Conservation (phyloP, 1,284 basidiomycete species). For the Fomitopsis palustris region DNA sequence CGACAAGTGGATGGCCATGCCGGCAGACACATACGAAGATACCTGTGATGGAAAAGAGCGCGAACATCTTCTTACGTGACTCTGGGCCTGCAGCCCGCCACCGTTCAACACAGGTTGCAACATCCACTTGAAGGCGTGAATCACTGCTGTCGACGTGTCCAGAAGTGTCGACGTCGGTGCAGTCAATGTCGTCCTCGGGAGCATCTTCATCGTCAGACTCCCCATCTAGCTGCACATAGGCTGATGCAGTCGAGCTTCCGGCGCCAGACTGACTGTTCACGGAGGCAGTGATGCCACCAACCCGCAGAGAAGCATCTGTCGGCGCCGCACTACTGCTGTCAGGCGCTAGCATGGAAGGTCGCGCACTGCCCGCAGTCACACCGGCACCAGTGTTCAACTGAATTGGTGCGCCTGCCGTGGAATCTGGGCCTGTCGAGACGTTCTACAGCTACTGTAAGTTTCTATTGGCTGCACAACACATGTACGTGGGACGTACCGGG, state of each 20-base stretch:
- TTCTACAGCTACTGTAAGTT: neutral
- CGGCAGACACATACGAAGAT: conserved; percentile 22
- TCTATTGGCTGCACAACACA: too few relatives aligned
- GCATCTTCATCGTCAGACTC: too few relatives aligned
- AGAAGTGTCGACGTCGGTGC: neutral
- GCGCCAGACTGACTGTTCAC: too few relatives aligned
- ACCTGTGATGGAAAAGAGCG: conserved; percentile 29
- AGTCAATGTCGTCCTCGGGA: neutral
- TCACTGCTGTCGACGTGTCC: neutral
- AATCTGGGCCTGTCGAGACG: neutral
- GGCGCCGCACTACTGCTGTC: too few relatives aligned
- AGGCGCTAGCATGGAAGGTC: too few relatives aligned
- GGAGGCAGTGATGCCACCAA: too few relatives aligned
- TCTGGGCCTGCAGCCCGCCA: conserved; percentile 21
- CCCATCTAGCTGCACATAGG: too few relatives aligned
- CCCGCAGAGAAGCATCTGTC: too few relatives aligned
- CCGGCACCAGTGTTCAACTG: too few relatives aligned
- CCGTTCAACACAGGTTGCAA: conserved; percentile 11
- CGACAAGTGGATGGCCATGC: conserved; percentile 25
- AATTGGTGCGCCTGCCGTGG: too few relatives aligned
- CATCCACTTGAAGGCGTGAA: neutral
- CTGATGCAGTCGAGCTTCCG: too few relatives aligned
- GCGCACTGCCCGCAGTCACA: too few relatives aligned
- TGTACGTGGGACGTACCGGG: neutral
- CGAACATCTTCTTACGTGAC: conserved; percentile 28